Evolutionary conservation across 2,329 filamentous ascomycete genomes (phyloP).

Genomic region (Fusarium succisae): DNA sequence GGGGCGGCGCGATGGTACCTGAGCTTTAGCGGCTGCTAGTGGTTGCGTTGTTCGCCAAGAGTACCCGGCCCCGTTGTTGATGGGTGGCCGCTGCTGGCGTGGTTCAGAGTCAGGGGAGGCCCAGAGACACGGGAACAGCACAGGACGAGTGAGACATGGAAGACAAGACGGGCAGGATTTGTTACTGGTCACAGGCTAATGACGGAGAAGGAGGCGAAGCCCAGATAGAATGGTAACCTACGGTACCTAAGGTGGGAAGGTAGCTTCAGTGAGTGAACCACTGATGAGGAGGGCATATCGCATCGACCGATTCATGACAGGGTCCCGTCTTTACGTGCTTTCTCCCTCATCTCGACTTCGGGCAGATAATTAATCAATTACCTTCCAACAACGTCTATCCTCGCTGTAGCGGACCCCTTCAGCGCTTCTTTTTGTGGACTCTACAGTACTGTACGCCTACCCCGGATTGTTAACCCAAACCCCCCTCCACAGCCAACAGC

Average conservation of each 20-base stretch:
- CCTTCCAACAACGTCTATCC: conserved; percentile 5
- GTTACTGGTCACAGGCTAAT: conserved; percentile 2
- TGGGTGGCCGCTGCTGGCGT: conserved; percentile 19
- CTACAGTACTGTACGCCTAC: conserved; percentile 32
- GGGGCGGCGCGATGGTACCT: conserved; percentile 32
- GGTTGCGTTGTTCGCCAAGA: conserved; percentile 27
- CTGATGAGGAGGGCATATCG: not conserved
- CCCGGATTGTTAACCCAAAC: conserved; percentile 40
- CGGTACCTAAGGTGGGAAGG: not conserved
- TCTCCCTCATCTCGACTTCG: not conserved
- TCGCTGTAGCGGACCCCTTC: conserved; percentile 34
- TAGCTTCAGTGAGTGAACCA: conserved; percentile 1
- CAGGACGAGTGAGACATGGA: not conserved
- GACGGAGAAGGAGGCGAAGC: conserved; percentile 29
- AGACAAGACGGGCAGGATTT: not conserved
- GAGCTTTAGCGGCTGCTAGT: conserved; percentile 34
- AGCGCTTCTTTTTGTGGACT: conserved; percentile 33
- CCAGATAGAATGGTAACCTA: conserved; percentile 4
- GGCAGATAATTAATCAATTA: not conserved
- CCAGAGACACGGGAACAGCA: conserved; percentile 21
- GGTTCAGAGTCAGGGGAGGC: conserved; percentile 31
- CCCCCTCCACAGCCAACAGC: conserved; percentile 34
- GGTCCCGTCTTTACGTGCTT: not conserved
- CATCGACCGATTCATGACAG: not conserved
- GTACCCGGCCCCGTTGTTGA: conserved; percentile 19